phyloP scores from a whole-genome alignment of 139 green algal genomes.

The Chlamydomonas asymmetrica region DNA sequence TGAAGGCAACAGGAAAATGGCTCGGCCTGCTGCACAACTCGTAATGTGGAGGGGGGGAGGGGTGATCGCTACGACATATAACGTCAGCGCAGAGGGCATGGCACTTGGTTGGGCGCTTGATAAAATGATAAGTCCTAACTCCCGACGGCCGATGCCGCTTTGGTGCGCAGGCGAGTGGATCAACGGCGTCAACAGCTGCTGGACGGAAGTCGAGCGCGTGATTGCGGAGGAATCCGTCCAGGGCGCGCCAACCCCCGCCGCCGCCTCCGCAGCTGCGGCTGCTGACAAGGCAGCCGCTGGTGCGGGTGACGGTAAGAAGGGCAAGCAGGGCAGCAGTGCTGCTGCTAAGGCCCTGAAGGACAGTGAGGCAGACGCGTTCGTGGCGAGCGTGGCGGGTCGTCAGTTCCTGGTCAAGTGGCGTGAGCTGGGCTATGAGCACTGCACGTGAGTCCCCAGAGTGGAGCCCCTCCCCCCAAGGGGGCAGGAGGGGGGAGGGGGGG shows the following conservation, averaged over 20 bases:
- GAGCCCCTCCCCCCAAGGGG: no score
- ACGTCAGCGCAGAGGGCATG: no score
- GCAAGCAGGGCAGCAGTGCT: background rate
- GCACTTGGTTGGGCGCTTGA: no score
- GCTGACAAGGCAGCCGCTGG: background rate
- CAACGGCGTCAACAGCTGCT: slow-evolving; percentile 36
- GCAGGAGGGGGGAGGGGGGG: background rate
- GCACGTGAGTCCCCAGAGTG: slow-evolving; percentile 26
- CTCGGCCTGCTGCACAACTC: no score
- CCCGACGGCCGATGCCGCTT: no score
- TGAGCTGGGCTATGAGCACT: slow-evolving; percentile 56
- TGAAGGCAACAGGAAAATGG: no score
- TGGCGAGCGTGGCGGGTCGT: background rate
- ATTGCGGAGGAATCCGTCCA: slow-evolving; percentile 45
- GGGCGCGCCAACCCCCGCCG: background rate
- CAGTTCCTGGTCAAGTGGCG: slow-evolving; percentile 68
- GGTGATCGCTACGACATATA: no score
- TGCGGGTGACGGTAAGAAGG: background rate
- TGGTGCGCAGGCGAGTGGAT: slow-evolving; percentile 25
- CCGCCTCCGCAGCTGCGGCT: background rate
- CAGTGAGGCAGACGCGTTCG: background rate
- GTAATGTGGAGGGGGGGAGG: no score
- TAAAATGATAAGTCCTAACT: background rate
- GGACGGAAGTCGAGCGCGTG: slow-evolving; percentile 52
- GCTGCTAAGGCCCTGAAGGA: background rate